Base-by-base conservation (phyloP, 2,329 filamentous ascomycete species). In the Penicillium thymicola region DNA sequence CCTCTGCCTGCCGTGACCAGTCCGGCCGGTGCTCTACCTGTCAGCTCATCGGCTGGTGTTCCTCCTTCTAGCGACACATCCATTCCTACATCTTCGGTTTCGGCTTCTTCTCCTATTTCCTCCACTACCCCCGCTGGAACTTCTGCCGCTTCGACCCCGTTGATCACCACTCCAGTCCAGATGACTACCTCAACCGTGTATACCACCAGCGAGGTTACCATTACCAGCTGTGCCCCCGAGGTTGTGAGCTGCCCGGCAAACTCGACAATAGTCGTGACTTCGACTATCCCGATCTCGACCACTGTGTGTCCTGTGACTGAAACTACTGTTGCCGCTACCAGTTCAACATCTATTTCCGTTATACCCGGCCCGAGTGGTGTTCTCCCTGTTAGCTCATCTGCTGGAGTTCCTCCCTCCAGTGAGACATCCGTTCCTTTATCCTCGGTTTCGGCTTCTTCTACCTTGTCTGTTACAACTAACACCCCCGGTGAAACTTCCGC, bases 231-330 rank as follows among this genome's bases (percentile, higher is more conserved):
- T 54, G 70, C 71, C 16, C 65, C 75, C 6, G 69, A 65, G 1
- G 68, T 76, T 38, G 69, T 70, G 36, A 73, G 82, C 74, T 85
- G 82, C 76, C 82, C 82, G 25, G 78, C 75, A 49, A 37, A 74
- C 51, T 79, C 77, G 14, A 76, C 79, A 44, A 77, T 74, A 0
- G 68, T 83, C 30, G 74, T 81, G 52, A 83, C 82, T 3, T 77
- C 82, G 56, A 84, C 81, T 7, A 69, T 87, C 57, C 73, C 83
- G 45, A 66, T 85, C 47, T 82, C 80, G 49, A 87, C 85, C 60
- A 87, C 84, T 40, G 70, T 86, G 67, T 85, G 83, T 79, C 83
- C 77, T 30, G 71, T 75, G 25, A 74, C 72, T 6, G 61, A 76
- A 58, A 72, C 61, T 66, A 28, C 28, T 28, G 8, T 27, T 27